Percentiles rank a stretch among this genome's conserved stretches.
phyloP scores from a whole-genome alignment of 2,329 filamentous ascomycete species.

The Pezicula rhizophila region DNA sequence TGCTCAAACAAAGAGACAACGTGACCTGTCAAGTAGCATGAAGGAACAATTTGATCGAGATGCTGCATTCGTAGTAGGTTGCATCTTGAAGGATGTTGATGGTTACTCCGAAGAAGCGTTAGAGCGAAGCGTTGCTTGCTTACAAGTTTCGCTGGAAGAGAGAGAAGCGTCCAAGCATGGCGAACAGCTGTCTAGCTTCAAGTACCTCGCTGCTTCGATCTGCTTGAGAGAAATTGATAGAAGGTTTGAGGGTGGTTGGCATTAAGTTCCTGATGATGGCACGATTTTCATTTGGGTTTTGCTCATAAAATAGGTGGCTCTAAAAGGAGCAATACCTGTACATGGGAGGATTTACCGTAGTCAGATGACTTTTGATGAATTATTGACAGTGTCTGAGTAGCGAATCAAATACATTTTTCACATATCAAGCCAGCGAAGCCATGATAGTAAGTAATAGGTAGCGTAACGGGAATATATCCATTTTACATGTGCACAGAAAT shows the following conservation, averaged over 20 bases:
- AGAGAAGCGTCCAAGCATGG: constrained; percentile 10
- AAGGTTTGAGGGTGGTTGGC: not conserved
- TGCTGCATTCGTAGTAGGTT: constrained; percentile 32
- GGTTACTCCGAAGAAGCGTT: constrained; percentile 33
- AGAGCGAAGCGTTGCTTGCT: constrained; percentile 43
- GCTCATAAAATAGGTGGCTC: too few relatives aligned
- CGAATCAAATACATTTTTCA: too few relatives aligned
- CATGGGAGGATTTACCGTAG: too few relatives aligned
- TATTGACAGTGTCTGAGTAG: too few relatives aligned
- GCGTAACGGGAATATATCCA: too few relatives aligned
- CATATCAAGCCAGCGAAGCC: too few relatives aligned
- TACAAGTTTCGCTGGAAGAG: constrained; percentile 35
- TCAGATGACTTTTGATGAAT: too few relatives aligned
- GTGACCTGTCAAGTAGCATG: constrained; percentile 35
- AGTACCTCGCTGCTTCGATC: constrained; percentile 44
- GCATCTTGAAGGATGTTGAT: constrained; percentile 36
- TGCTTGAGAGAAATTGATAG: constrained; percentile 43
- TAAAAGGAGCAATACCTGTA: too few relatives aligned
- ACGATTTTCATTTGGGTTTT: too few relatives aligned
- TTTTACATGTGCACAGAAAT: too few relatives aligned
- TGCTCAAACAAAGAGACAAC: constrained; percentile 30
- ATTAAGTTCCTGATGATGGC: too few relatives aligned
- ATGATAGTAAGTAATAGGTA: too few relatives aligned
- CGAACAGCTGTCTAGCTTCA: constrained; percentile 41
- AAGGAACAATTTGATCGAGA: constrained; percentile 37